A percentile compares a stretch with the other conserved stretches of the same genome.
phyloP scores from a whole-genome alignment of 768 basidiomycete species.

The Suillus americanus region DNA sequence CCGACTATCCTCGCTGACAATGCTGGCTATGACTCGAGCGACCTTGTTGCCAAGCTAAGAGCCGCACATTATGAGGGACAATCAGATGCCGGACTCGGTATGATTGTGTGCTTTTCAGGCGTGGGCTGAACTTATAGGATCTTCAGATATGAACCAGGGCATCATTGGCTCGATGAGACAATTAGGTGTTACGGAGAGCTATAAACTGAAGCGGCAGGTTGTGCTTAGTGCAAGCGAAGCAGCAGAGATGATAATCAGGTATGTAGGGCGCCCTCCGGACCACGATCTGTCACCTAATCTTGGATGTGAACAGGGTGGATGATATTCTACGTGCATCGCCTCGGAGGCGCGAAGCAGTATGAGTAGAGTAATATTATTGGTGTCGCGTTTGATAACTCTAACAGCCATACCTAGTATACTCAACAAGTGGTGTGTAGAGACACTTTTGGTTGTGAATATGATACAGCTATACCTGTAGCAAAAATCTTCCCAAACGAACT shows the following conservation, averaged over 20 bases:
- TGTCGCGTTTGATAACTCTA: neutral
- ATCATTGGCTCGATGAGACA: constrained; percentile 70
- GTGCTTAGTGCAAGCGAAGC: constrained; percentile 94
- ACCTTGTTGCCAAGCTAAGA: constrained; percentile 86
- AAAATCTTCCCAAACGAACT: neutral
- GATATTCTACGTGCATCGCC: constrained; percentile 88
- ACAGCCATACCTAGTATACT: neutral
- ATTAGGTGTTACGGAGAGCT: constrained; percentile 93
- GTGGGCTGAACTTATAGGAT: neutral
- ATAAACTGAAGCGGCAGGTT: constrained; percentile 95
- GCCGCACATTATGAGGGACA: constrained; percentile 94
- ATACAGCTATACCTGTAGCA: neutral
- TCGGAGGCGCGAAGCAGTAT: constrained; percentile 80
- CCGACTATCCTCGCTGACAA: constrained; percentile 97
- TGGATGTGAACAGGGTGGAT: constrained; percentile 62
- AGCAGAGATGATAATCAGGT: constrained; percentile 98
- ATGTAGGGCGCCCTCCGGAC: constrained; percentile 23
- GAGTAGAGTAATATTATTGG: constrained; percentile 14
- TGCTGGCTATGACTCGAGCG: constrained; percentile 96
- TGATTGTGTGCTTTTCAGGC: constrained; percentile 24
- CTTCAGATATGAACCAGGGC: constrained; percentile 26
- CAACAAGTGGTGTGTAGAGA: neutral
- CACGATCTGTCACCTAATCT: constrained; percentile 5
- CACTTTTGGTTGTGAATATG: neutral
- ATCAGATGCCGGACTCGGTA: constrained; percentile 84